phyloP scores from a whole-genome alignment of 1,139 yeast species.

The Yamadazyma sp. region DNA sequence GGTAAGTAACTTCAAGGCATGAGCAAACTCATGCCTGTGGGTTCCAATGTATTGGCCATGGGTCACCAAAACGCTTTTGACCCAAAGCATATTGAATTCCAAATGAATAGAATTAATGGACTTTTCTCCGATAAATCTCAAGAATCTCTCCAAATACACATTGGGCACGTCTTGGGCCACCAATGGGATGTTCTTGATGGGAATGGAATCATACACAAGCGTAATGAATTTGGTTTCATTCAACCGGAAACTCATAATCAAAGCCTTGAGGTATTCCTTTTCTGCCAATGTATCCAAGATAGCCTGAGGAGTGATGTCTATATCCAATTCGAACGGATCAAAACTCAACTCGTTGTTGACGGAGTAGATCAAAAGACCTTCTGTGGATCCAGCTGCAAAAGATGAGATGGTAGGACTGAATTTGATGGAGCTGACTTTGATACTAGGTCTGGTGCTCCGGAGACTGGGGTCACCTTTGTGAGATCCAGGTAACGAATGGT shows the following conservation, averaged over 20 bases:
- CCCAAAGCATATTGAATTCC: slow-evolving; percentile 84
- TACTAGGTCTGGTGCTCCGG: slow-evolving; percentile 74
- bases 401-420: slow-evolving; percentile 91
- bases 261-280: slow-evolving; percentile 73
- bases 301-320: slow-evolving; percentile 85
- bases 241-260: slow-evolving; percentile 91
- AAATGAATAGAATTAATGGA: slow-evolving; percentile 79
- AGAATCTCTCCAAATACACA: slow-evolving; percentile 68
- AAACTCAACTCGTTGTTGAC: slow-evolving; percentile 74
- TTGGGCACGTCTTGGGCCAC: slow-evolving; percentile 69
- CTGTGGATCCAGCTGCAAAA: slow-evolving; percentile 95
- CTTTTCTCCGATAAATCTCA: slow-evolving; percentile 69
- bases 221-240: slow-evolving; percentile 78
- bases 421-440: slow-evolving; percentile 71
- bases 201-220: slow-evolving; percentile 73
- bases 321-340: slow-evolving; percentile 94
- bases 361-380: slow-evolving; percentile 82
- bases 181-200: slow-evolving; percentile 67
- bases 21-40: slow-evolving; percentile 63
- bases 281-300: slow-evolving; percentile 63
- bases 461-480: slow-evolving; percentile 83
- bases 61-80: slow-evolving; percentile 59
- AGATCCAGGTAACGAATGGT: slow-evolving; percentile 82
- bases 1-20: slow-evolving; percentile 69
- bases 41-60: slow-evolving; percentile 77